phyloP scores from a whole-genome alignment of 495 filamentous ascomycete genomes.

The Podospora appendiculata region DNA sequence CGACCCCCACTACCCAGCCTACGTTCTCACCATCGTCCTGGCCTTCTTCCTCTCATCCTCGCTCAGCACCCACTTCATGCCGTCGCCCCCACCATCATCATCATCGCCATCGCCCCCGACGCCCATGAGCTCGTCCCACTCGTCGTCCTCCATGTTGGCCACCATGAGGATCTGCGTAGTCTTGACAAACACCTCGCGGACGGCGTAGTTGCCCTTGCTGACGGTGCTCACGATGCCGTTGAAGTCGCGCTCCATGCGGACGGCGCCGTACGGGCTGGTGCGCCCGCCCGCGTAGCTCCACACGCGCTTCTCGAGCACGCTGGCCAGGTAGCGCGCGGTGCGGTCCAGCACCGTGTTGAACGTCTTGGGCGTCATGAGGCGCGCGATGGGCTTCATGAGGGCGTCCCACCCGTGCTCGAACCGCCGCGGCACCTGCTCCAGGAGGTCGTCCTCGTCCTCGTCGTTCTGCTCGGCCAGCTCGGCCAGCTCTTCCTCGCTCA shows the following conservation, averaged over 20 bases:
- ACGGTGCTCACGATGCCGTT: conserved; percentile 69
- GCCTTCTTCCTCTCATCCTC: conserved; percentile 47
- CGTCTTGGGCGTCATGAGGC: conserved; percentile 66
- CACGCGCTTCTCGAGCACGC: conserved; percentile 80
- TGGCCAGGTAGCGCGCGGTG: conserved; percentile 63
- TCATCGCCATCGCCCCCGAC: conserved; percentile 27
- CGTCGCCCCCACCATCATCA: too few relatives aligned
- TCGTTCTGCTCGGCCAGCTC: conserved; percentile 42
- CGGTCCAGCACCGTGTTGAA: conserved; percentile 64
- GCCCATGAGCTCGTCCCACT: conserved; percentile 68
- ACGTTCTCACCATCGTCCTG: conserved; percentile 36
- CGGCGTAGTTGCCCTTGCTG: conserved; percentile 67
- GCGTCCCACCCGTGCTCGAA: conserved; percentile 81
- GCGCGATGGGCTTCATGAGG: conserved; percentile 71
- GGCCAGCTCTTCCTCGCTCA: conserved; percentile 42
- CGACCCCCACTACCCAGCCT: not conserved
- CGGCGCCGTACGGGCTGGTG: conserved; percentile 75
- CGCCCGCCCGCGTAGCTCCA: conserved; percentile 70
- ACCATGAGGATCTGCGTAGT: conserved; percentile 81
- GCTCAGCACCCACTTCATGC: conserved; percentile 46
- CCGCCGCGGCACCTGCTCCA: conserved; percentile 57
- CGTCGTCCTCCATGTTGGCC: conserved; percentile 95
- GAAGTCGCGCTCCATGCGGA: conserved; percentile 83
- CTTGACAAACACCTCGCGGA: conserved; percentile 72
- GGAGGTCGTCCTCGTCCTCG: conserved; percentile 42